These are phyloP conservation scores for Dentipellis fragilis DNA, from an alignment of 768 basidiomycete genomes.

Conservation along the genomic window DNA sequence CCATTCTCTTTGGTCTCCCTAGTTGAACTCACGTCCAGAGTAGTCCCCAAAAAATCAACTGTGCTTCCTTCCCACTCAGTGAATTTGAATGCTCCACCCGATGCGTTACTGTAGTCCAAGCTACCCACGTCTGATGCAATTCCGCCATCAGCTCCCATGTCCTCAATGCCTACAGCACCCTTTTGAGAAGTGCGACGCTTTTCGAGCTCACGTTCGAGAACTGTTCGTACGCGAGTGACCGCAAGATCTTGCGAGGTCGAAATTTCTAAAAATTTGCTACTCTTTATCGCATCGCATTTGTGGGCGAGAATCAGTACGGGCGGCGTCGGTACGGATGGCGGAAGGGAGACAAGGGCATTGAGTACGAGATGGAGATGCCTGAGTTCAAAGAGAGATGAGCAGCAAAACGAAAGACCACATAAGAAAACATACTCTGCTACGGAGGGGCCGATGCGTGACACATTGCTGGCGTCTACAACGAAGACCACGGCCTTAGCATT, in stretches of 20 bases:
- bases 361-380: constrained; percentile 71
- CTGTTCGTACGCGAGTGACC: constrained; percentile 58
- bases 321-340: constrained; percentile 57
- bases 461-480: constrained; percentile 69
- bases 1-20: too few relatives aligned
- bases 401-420: neutral
- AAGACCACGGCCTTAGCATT: constrained; percentile 63
- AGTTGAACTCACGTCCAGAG: too few relatives aligned
- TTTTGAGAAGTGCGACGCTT: constrained; percentile 58
- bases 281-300: constrained; percentile 64
- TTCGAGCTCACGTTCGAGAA: constrained; percentile 80
- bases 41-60: constrained; percentile 56
- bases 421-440: constrained; percentile 66
- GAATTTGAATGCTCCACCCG: constrained; percentile 56
- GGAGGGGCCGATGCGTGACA: constrained; percentile 63
- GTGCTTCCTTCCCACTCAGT: constrained; percentile 81
- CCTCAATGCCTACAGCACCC: constrained; percentile 61
- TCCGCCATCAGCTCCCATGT: constrained; percentile 57
- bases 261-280: constrained; percentile 26
- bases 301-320: constrained; percentile 62
- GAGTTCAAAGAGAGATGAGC: constrained; percentile 2
- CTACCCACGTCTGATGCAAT: constrained; percentile 54
- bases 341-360: constrained; percentile 59
- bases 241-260: constrained; percentile 37
- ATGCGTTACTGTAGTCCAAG: constrained; percentile 52